These are phyloP conservation scores for Malania oleifera DNA, from an alignment of 164 flowering plant genomes.

Conservation along the genomic window DNA sequence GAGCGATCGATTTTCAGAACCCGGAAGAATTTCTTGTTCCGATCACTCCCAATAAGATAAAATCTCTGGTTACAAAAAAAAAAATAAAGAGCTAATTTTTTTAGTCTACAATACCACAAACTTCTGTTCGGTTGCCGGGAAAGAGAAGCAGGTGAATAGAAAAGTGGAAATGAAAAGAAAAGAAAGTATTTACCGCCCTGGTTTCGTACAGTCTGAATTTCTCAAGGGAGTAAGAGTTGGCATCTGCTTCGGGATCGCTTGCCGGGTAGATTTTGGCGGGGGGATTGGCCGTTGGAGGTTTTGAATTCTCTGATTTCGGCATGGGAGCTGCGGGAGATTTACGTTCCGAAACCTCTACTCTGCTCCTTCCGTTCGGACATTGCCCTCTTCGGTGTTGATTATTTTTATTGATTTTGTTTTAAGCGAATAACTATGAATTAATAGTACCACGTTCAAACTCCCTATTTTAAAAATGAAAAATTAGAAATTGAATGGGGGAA, in stretches of 20 bases:
- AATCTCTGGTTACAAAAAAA: conserved; percentile 50
- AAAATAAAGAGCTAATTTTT: not conserved
- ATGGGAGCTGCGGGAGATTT: conserved; percentile 12
- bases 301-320: conserved; percentile 49
- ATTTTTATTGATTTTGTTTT: too few species aligned
- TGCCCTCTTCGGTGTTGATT: not conserved
- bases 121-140: not conserved
- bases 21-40: conserved; percentile 66
- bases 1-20: conserved; percentile 92
- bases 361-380: not conserved
- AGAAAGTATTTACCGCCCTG: conserved; percentile 45
- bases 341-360: not conserved
- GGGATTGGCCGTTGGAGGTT: conserved; percentile 14
- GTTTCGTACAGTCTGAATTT: conserved; percentile 92
- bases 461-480: too few species aligned
- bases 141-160: not conserved
- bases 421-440: too few species aligned
- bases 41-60: conserved; percentile 89
- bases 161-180: not conserved
- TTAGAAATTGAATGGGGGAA: too few species aligned
- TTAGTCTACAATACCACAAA: not conserved
- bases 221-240: conserved; percentile 72
- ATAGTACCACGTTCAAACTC: too few species aligned
- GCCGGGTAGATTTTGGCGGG: conserved; percentile 41
- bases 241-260: conserved; percentile 50